phyloP scores from a whole-genome alignment of 768 basidiomycete genomes.

The Hygrophorus russula region DNA sequence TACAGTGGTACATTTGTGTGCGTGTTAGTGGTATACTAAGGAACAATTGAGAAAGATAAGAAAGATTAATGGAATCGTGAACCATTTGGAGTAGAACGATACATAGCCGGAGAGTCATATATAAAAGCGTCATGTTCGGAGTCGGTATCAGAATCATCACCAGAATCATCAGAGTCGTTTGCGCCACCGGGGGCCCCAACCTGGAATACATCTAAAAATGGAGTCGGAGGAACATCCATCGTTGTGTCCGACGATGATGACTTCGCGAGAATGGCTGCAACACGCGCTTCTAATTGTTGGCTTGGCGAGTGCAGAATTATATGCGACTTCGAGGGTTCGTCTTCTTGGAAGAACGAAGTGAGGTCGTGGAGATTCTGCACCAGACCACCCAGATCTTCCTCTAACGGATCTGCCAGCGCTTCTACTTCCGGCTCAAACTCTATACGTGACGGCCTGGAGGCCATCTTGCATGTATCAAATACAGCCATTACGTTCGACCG shows the following conservation, averaged over 20 bases:
- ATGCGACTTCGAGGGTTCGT: constrained; percentile 19
- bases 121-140: constrained; percentile 51
- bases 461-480: constrained; percentile 72
- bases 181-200: constrained; percentile 27
- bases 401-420: constrained; percentile 30
- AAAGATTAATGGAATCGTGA: constrained; percentile 21
- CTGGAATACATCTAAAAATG: constrained; percentile 67
- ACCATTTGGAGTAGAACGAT: constrained; percentile 37
- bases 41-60: constrained; percentile 5
- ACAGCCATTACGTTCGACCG: constrained; percentile 75
- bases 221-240: constrained; percentile 62
- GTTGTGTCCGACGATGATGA: constrained; percentile 46
- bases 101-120: constrained; percentile 42
- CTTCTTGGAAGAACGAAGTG: constrained; percentile 61
- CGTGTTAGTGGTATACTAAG: neutral
- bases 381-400: constrained; percentile 67
- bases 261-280: constrained; percentile 75
- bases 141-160: constrained; percentile 17
- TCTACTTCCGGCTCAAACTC: constrained; percentile 60
- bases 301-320: constrained; percentile 34
- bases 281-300: constrained; percentile 60
- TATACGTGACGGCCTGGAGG: constrained; percentile 58
- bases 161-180: constrained; percentile 27
- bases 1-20: no score
- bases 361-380: constrained; percentile 71